These are phyloP conservation scores for Trichoderma polysporum DNA, from an alignment of 2,329 filamentous ascomycete species.

Conservation along the genomic window DNA sequence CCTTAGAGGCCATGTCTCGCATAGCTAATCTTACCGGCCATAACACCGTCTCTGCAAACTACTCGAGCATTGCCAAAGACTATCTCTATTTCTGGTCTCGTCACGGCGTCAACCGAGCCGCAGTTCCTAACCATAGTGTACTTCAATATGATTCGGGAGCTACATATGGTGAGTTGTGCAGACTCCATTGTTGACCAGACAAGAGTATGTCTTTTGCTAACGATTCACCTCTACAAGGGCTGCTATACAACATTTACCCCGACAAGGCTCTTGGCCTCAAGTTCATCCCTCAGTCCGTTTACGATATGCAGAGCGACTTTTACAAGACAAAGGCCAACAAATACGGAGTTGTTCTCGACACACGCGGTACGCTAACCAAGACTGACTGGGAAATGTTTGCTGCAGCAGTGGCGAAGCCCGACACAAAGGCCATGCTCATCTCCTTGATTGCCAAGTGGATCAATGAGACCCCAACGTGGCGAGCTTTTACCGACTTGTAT, in stretches of 20 bases:
- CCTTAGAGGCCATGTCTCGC: constrained; percentile 75
- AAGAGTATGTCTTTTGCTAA: neutral
- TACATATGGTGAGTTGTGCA: constrained; percentile 41
- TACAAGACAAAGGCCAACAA: constrained; percentile 70
- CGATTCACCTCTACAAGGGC: constrained; percentile 14
- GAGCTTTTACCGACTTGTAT: constrained; percentile 75
- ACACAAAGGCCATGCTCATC: constrained; percentile 65
- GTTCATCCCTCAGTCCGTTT: constrained; percentile 71
- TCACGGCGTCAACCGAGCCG: constrained; percentile 66
- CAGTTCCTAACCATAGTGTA: constrained; percentile 65
- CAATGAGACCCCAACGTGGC: constrained; percentile 68
- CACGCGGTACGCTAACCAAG: constrained; percentile 79
- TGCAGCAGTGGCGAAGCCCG: constrained; percentile 67
- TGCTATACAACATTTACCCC: constrained; percentile 78
- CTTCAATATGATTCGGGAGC: constrained; percentile 69
- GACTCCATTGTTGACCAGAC: neutral
- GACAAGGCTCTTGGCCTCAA: constrained; percentile 76
- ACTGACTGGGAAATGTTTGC: constrained; percentile 85
- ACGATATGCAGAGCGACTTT: constrained; percentile 74
- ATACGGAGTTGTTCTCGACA: constrained; percentile 82
- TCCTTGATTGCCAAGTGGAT: constrained; percentile 71
- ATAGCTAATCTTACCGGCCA: constrained; percentile 64
- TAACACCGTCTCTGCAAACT: constrained; percentile 56
- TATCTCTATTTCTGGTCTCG: constrained; percentile 74
- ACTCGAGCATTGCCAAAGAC: constrained; percentile 59